phyloP scores from a whole-genome alignment of 148 eudicot genomes.

The Fallopia convolvulus region DNA sequence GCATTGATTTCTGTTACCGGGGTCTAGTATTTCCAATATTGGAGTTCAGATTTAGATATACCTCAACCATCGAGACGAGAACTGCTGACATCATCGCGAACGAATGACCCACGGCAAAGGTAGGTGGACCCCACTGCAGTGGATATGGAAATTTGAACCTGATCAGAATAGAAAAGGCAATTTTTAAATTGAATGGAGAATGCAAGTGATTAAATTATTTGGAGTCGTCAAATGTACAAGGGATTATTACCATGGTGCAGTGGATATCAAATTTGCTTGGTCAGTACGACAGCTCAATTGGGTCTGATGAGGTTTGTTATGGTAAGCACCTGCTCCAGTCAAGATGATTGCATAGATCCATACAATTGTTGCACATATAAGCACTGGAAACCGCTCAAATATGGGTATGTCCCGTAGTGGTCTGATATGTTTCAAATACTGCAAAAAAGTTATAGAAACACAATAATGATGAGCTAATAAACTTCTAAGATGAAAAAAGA shows the following conservation, averaged over 20 bases:
- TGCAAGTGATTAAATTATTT: not conserved
- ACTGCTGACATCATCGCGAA: constrained; percentile 99
- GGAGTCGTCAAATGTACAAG: not conserved
- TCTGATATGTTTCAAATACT: constrained; percentile 53
- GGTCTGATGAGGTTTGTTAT: constrained; percentile 46
- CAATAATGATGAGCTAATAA: constrained; percentile 6
- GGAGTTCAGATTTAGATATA: constrained; percentile 17
- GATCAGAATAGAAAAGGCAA: not conserved
- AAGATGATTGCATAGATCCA: constrained; percentile 87
- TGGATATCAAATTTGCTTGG: constrained; percentile 67
- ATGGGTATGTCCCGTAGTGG: constrained; percentile 73
- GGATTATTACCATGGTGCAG: constrained; percentile 80
- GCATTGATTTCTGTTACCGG: not conserved
- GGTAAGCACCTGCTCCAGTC: constrained; percentile 94
- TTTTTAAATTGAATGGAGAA: not conserved
- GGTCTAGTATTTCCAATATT: not conserved
- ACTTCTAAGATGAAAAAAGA: not conserved
- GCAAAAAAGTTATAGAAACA: not conserved
- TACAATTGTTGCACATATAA: constrained; percentile 58
- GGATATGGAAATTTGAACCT: constrained; percentile 99
- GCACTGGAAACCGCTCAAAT: constrained; percentile 85
- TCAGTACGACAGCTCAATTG: constrained; percentile 91
- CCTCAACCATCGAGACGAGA: constrained; percentile 97
- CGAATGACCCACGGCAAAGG: constrained; percentile 84
- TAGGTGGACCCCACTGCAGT: constrained; percentile 98